phyloP scores from a whole-genome alignment of 78 protist genomes.

The slime mould (Dictyostelium discoideum) region DNA sequence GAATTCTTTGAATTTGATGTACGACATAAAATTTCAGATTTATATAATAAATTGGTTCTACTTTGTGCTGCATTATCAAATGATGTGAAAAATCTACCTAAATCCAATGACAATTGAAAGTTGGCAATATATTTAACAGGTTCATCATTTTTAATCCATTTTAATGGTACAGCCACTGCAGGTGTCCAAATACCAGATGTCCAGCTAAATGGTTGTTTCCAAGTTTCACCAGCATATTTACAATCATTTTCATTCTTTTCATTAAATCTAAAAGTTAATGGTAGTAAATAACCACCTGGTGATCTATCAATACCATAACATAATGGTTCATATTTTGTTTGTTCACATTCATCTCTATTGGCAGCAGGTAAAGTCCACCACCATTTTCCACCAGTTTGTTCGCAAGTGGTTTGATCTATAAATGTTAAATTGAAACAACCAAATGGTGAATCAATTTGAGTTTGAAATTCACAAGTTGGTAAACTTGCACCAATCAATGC shows the following conservation, averaged over 20 bases:
- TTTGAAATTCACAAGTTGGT: slow-evolving; percentile 20
- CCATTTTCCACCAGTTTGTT: background rate
- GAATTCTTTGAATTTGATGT: slow-evolving; percentile 11
- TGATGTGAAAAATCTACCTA: background rate
- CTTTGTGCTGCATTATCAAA: background rate
- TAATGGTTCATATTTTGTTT: background rate
- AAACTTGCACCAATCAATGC: background rate
- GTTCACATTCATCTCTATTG: background rate
- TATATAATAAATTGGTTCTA: background rate
- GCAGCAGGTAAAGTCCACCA: slow-evolving; percentile 35
- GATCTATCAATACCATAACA: slow-evolving; percentile 30
- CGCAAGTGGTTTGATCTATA: background rate
- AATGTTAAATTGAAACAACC: slow-evolving; percentile 18
- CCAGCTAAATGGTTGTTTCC: slow-evolving; percentile 47
- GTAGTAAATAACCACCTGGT: background rate
- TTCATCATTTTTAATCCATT: background rate
- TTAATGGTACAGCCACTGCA: background rate
- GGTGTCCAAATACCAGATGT: slow-evolving; percentile 15
- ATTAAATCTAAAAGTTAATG: slow-evolving; percentile 38
- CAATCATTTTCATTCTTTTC: background rate
- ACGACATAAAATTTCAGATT: slow-evolving; percentile 34
- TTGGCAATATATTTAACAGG: background rate
- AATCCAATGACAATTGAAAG: background rate
- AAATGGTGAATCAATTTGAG: slow-evolving; percentile 2
- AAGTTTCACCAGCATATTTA: background rate